Conservation (phyloP, 805 yeast genomes). For the Zygoascus bituminiphila region DNA sequence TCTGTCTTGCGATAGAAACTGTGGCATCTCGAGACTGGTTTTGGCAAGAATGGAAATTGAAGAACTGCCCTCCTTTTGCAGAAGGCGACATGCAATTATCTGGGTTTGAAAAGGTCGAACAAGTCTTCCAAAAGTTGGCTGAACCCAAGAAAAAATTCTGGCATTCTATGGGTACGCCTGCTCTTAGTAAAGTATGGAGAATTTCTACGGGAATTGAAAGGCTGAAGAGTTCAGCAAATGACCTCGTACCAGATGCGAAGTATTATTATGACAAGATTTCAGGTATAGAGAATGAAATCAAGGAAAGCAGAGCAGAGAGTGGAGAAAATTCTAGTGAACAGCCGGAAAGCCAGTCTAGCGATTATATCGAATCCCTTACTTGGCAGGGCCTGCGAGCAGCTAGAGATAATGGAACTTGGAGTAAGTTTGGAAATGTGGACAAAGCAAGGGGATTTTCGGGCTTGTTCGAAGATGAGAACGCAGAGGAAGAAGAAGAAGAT, state of each 20-base stretch:
- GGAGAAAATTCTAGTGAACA: neutral
- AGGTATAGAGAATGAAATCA: constrained; percentile 12
- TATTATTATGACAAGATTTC: constrained; percentile 11
- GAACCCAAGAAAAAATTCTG: constrained; percentile 21
- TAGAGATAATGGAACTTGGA: constrained; percentile 30
- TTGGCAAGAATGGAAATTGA: constrained; percentile 30
- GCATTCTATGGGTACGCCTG: constrained; percentile 27
- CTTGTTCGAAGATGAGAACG: constrained; percentile 24
- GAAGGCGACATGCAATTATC: constrained; percentile 11
- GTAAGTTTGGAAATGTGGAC: constrained; percentile 31
- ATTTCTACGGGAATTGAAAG: constrained; percentile 33
- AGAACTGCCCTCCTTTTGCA: constrained; percentile 24
- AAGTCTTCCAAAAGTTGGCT: constrained; percentile 6
- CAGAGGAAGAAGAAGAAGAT: constrained; percentile 15
- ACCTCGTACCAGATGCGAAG: constrained; percentile 21
- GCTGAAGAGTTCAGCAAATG: constrained; percentile 18
- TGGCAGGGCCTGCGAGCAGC: constrained; percentile 41
- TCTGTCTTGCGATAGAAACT: constrained; percentile 10
- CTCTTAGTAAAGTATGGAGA: constrained; percentile 32
- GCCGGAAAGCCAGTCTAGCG: neutral
- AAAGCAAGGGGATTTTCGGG: constrained; percentile 34
- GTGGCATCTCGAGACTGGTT: constrained; percentile 21
- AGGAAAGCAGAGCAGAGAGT: constrained; percentile 7
- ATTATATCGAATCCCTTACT: constrained; percentile 18
- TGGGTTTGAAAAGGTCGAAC: constrained; percentile 4